Percentiles rank a stretch among this genome's conserved stretches.
These are phyloP conservation scores for Erigeron canadensis DNA, from an alignment of 129 eudicot species.

Conservation along the genomic window DNA sequence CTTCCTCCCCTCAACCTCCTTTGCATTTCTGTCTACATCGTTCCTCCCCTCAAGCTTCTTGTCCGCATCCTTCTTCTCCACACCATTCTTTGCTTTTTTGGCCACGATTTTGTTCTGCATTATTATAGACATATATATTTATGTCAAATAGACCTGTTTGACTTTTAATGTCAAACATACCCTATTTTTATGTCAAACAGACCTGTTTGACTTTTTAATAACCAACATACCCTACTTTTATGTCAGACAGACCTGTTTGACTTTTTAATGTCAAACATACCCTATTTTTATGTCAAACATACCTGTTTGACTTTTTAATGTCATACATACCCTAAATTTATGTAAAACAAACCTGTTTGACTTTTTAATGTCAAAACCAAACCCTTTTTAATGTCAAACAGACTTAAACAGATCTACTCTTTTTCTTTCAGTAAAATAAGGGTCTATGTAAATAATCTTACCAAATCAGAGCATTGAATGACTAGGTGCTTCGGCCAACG, in stretches of 20 bases:
- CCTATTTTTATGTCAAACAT: too few relatives aligned
- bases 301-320: not conserved
- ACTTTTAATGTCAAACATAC: not conserved
- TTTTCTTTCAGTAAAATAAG: not conserved
- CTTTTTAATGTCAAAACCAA: not conserved
- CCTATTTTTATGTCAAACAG: not conserved
- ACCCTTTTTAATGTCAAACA: not conserved
- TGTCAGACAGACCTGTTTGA: not conserved
- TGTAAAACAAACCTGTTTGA: not conserved
- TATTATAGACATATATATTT: not conserved
- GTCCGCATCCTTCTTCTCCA: not conserved
- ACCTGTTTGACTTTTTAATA: not conserved
- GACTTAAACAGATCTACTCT: not conserved
- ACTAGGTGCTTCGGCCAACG: not conserved
- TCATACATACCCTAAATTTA: not conserved
- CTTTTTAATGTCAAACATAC: too few relatives aligned
- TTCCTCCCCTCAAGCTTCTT: too few relatives aligned
- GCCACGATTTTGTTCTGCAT: not conserved
- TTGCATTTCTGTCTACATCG: not conserved
- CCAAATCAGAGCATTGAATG: conserved; percentile 4
- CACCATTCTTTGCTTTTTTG: not conserved
- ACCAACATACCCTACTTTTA: too few relatives aligned
- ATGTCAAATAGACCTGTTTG: not conserved
- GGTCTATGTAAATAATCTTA: not conserved
- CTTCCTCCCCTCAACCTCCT: not conserved